Base-by-base conservation (phyloP, 805 yeast species). In the Kodamaea laetipori region DNA sequence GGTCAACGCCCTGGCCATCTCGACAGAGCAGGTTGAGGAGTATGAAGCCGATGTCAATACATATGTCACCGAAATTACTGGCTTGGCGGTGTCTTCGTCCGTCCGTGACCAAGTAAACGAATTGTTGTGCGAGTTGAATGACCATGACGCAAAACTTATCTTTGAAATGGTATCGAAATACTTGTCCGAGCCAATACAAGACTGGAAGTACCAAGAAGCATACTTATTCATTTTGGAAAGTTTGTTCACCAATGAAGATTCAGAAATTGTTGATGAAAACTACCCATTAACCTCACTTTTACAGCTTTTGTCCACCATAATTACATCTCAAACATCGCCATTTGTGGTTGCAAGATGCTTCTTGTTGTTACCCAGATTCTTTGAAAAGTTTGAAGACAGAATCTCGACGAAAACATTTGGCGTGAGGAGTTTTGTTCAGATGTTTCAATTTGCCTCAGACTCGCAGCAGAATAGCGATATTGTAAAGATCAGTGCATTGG, bases 61-160 rank as follows among this genome's bases (percentile, higher is more conserved):
- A 3, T 89, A 80, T 59, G 86, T 88, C 4, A 77, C 90, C 2
- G 84, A 80, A 26, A 90, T 86, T 44, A 73, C 87, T 1, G 96
- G 89, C 1, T 71, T 90, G 24, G 66, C 82, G 0, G 66, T 82
- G 0, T 34, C 51, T 0, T 62, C 64, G 7, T 61, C 75, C 2
- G 76, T 82, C 1, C 75, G 98, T 41, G 84, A 81, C 38, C 74
- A 85, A 0, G 66, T 82, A 1, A 69, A 71, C 19, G 88, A 83
- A 21, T 74, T 79, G 25, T 50, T 86, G 4, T 63, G 76, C 0
- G 82, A 79, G 15, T 52, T 82, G 26, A 68, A 74, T 27, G 66
- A 63, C 4, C 36, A 39, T 0, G 82, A 79, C 49, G 66, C 76
- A 6, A 41, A 47, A 1, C 25, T 36, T 9, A 25, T 49, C 4